Base-by-base conservation (phyloP, 345 rosid species). In the Ailanthus altissimus region DNA sequence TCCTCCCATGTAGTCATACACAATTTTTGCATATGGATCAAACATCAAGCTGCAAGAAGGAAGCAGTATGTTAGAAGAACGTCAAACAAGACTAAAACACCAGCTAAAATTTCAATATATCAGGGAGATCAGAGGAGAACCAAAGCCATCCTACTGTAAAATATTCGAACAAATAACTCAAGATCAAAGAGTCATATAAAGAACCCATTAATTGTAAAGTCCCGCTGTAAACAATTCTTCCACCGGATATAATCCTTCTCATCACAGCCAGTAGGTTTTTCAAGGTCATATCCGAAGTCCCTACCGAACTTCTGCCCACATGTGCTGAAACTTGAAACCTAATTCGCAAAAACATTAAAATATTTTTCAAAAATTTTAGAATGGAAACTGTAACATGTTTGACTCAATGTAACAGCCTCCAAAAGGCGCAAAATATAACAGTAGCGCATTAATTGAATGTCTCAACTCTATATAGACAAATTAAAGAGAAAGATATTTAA, bases 121-220 rank as follows among this genome's bases (percentile, higher is more conserved):
- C 21, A 45, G 45, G n/a, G 40, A 68, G 12, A 56, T 8, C 53
- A 46, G 77, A 57, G 81, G 66, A 77, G 40, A 76, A 57, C 56
- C 61, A 59, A 81, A 75, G 81, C 73, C 75, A 56, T 78, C 77
- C 62, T 80, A 83, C 61, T 78, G 72, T 36, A 83, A 57, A 62
- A 82, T 67, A 23, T 79, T 72, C 53, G 81, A 79, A 80, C 79
- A 72, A 81, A 81, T 80, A 46, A 78, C 51, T 53, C 28, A 56
- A 53, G 78, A 66, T 66, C 32, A 72, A 78, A 50, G 53, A 77
- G 69, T 60, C 36, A 69, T 54, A 53, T 49, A 80, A 79, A 58
- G 42, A 78, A 92, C 98, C 97, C 93, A 80, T 94, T 97, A 60
- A 97, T 90, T n/a, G 99, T 94, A 79, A 97, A 91, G 84, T 97